Percentiles rank a stretch among this genome's conserved stretches.
Conservation (phyloP, 495 filamentous ascomycete genomes). For the Bombardia bombarda region DNA sequence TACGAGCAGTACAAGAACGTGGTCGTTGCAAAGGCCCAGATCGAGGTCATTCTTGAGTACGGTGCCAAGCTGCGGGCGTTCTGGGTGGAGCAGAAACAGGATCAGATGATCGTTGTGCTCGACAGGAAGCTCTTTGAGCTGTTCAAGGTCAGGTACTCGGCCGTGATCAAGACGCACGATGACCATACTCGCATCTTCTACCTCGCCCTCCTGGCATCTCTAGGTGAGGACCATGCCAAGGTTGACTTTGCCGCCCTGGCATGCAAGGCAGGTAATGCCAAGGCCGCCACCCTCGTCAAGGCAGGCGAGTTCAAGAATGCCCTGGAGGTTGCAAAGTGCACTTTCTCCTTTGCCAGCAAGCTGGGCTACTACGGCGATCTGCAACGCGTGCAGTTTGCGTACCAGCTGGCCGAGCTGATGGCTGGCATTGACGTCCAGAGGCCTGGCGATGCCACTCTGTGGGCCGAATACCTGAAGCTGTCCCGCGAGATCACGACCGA, state of each 20-base stretch:
- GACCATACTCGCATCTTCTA: conserved; percentile 39
- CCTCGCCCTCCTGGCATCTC: conserved; percentile 41
- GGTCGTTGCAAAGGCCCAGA: conserved; percentile 30
- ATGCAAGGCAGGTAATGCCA: conserved; percentile 15
- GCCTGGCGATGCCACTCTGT: conserved; percentile 32
- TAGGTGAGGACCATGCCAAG: conserved; percentile 28
- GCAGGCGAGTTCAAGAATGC: conserved; percentile 40
- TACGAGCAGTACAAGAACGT: conserved; percentile 48
- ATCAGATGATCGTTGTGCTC: conserved; percentile 36
- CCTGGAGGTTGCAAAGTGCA: conserved; percentile 42
- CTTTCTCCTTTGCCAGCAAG: conserved; percentile 49
- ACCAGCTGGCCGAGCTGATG: conserved; percentile 48
- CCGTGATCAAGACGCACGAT: conserved; percentile 23
- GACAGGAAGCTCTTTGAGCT: conserved; percentile 47
- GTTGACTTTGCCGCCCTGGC: conserved; percentile 15
- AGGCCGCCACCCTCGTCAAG: conserved; percentile 29
- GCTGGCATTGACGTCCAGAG: conserved; percentile 39
- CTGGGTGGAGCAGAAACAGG: conserved; percentile 35
- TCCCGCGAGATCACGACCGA: conserved; percentile 46
- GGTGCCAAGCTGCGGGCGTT: conserved; percentile 46
- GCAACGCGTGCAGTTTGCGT: conserved; percentile 42
- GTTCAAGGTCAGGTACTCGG: conserved; percentile 46
- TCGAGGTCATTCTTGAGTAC: conserved; percentile 40
- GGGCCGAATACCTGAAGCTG: conserved; percentile 42
- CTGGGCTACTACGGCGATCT: conserved; percentile 43